These are phyloP conservation scores for Cyclotella cryptica DNA, from an alignment of 108 stramenopile genomes.

Conservation along the genomic window DNA sequence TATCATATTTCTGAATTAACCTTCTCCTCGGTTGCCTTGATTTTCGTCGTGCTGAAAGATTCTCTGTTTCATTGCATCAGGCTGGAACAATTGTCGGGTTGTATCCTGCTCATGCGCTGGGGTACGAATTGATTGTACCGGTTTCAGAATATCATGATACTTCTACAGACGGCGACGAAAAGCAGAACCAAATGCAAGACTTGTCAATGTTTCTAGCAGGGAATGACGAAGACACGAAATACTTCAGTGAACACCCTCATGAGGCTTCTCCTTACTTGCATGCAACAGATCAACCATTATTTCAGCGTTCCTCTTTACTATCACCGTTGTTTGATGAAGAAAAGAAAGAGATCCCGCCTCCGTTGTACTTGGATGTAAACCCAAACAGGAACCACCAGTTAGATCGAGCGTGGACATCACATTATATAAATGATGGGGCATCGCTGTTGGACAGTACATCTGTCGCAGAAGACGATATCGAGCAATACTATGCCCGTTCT, in stretches of 20 bases:
- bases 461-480: constrained; percentile 39
- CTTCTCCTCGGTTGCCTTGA: too few relatives aligned
- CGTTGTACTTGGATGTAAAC: constrained; percentile 59
- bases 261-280: constrained; percentile 52
- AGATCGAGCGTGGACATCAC: constrained; percentile 45
- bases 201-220: too few relatives aligned
- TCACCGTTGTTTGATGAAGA: constrained; percentile 20
- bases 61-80: too few relatives aligned
- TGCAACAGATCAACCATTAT: constrained; percentile 54
- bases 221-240: constrained; percentile 26
- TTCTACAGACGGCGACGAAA: too few relatives aligned
- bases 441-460: constrained; percentile 15
- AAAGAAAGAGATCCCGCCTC: constrained; percentile 29
- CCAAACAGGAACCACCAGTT: constrained; percentile 39
- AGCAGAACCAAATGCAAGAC: too few relatives aligned
- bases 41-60: too few relatives aligned
- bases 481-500: constrained; percentile 51
- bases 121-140: too few relatives aligned
- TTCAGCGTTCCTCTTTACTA: constrained; percentile 35
- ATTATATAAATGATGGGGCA: constrained; percentile 63
- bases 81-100: too few relatives aligned
- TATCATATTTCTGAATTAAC: too few relatives aligned
- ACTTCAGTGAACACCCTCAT: constrained; percentile 36
- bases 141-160: too few relatives aligned
- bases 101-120: too few relatives aligned